Base-by-base conservation (phyloP, 2,329 filamentous ascomycete species). In the Aurifilum marmelostoma region DNA sequence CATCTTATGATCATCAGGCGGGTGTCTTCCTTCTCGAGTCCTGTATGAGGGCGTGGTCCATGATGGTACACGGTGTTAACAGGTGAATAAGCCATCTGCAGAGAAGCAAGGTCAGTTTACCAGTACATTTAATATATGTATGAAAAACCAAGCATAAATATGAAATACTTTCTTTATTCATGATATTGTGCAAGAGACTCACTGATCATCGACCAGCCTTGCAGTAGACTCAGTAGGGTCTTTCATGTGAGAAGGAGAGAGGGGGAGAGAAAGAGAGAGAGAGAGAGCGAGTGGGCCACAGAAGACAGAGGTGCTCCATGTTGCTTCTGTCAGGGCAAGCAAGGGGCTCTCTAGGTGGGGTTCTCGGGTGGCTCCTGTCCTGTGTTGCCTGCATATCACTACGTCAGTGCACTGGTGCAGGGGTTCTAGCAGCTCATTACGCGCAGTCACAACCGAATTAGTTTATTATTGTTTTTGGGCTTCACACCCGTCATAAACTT, bases 401-500 rank as follows among this genome's bases (percentile, higher is more conserved):
- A 64, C 62, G 62, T 64, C 62, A 64, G 62, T 47, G 62, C n/a
- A 11, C 24, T 27, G 11, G 8, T 54, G 47, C 43, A 64, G 62
- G 47, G 47, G 29, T 63, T 4, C 27, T 47, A 8, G 61, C 39
- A 64, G 62, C 47, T 64, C 62, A 64, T 52, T 54, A 52, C 43
- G 59, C 37, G 59, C 61, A 52, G n/a, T 21, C 47, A 21, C 43
- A 52, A 29, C 43, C 43, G 47, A 54, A 64, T 54, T n/a, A 64
- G 43, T 64, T 64, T 64, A 64, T 52, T 39, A 54, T 56, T 50
- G 21, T 54, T 64, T 64, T 64, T 54, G 62, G 62, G 11, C 43
- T 52, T 64, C 62, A 64, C 62, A 21, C 18, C 11, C 29, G 62
- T 27, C 62, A 39, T 29, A 52, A 47, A n/a, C 21, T 37, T 64